phyloP scores from a whole-genome alignment of 2,329 filamentous ascomycete species.

The Ceratocystis cubensis region DNA sequence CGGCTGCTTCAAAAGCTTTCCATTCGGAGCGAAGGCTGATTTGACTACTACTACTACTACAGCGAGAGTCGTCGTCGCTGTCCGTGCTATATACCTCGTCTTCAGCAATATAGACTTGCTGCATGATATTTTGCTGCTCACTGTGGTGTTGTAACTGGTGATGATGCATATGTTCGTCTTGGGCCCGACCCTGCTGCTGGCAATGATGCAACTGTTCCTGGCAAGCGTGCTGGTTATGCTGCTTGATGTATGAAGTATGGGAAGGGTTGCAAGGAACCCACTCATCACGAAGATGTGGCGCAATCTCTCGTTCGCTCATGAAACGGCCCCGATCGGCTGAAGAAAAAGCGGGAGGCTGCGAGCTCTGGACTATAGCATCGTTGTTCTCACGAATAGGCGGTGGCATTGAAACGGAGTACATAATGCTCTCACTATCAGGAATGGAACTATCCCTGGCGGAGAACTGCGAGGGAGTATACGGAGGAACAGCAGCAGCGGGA shows the following conservation, averaged over 20 bases:
- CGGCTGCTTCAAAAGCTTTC: constrained; percentile 15
- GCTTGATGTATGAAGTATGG: background rate
- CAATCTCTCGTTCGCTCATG: background rate
- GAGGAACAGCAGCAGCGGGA: background rate
- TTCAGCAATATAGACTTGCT: constrained; percentile 12
- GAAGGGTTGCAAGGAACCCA: background rate
- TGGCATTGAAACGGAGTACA: constrained; percentile 5
- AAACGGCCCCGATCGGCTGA: background rate
- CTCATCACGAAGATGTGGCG: background rate
- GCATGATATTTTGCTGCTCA: background rate
- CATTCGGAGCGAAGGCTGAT: constrained; percentile 13
- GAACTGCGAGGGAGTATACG: background rate
- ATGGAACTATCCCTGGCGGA: background rate
- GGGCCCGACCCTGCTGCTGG: background rate
- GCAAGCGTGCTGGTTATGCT: background rate
- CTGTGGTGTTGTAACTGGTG: background rate
- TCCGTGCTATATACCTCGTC: constrained; percentile 14
- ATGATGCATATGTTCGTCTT: background rate
- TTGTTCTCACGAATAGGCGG: constrained; percentile 7
- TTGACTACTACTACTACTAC: constrained; percentile 6
- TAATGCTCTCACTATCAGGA: constrained; percentile 13
- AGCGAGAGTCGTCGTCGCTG: constrained; percentile 1
- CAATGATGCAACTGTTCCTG: background rate
- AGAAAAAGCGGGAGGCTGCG: background rate
- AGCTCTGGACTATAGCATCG: background rate